A percentile compares a stretch with the other conserved stretches of the same genome.
phyloP scores from a whole-genome alignment of 768 basidiomycete genomes.

The Termitomyces sp. region DNA sequence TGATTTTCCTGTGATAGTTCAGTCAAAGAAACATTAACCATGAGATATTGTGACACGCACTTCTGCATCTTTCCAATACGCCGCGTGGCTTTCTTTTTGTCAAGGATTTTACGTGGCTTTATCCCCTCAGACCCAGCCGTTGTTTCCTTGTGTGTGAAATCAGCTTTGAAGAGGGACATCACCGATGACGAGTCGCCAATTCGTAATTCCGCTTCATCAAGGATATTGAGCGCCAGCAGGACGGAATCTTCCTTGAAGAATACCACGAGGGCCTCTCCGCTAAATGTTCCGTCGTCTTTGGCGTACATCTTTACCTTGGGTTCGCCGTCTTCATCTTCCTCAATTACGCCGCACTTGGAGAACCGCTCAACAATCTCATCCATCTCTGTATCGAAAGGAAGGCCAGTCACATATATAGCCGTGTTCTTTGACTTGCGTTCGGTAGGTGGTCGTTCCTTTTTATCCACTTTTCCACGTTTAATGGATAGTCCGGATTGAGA shows the following conservation, averaged over 20 bases:
- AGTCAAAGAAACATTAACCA: neutral
- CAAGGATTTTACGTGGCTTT: constrained; percentile 55
- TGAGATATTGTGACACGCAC: constrained; percentile 30
- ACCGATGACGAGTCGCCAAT: constrained; percentile 69
- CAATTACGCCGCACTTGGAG: constrained; percentile 85
- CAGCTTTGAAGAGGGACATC: constrained; percentile 72
- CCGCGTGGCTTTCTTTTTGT: constrained; percentile 72
- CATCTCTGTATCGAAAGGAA: constrained; percentile 69
- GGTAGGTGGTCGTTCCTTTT: constrained; percentile 34
- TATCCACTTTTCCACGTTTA: constrained; percentile 64
- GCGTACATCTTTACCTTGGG: constrained; percentile 97
- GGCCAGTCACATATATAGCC: constrained; percentile 81
- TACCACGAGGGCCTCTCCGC: constrained; percentile 91
- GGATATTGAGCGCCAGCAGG: constrained; percentile 67
- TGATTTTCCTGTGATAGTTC: constrained; percentile 61
- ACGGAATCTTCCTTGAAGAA: constrained; percentile 99
- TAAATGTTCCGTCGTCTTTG: constrained; percentile 81
- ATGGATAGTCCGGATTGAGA: constrained; percentile 44
- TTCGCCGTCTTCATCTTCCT: constrained; percentile 87
- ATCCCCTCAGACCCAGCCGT: constrained; percentile 33
- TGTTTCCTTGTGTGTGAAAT: constrained; percentile 67
- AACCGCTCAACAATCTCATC: constrained; percentile 85
- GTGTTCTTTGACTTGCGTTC: constrained; percentile 85
- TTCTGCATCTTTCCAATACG: constrained; percentile 85
- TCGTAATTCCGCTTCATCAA: constrained; percentile 90